A percentile compares a stretch with the other conserved stretches of the same genome.
These are phyloP conservation scores for Hansenula sp. DNA, from an alignment of 1,139 yeast species.

Conservation along the genomic window DNA sequence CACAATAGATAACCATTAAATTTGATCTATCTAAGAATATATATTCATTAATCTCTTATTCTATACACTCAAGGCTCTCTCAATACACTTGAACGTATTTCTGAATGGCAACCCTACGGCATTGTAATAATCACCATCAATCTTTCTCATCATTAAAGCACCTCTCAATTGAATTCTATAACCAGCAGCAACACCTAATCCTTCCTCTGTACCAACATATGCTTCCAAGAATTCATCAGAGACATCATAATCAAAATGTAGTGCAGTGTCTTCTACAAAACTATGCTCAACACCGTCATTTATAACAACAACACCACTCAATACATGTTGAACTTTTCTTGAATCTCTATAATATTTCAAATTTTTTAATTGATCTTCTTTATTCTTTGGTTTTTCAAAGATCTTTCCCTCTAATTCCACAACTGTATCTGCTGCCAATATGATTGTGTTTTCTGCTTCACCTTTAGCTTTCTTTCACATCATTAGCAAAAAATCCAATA, in stretches of 20 bases:
- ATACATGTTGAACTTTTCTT: slow-evolving; percentile 44
- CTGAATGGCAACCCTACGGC: slow-evolving; percentile 87
- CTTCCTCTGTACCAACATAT: slow-evolving; percentile 73
- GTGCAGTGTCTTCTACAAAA: slow-evolving; percentile 43
- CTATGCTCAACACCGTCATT: slow-evolving; percentile 33
- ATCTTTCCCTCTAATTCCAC: slow-evolving; percentile 58
- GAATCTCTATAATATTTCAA: slow-evolving; percentile 42
- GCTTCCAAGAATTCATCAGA: slow-evolving; percentile 49
- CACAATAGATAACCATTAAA: not conserved
- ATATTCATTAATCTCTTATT: too few species aligned
- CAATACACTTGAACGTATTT: slow-evolving; percentile 36
- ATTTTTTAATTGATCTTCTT: slow-evolving; percentile 45
- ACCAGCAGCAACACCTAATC: slow-evolving; percentile 85
- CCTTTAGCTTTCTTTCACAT: slow-evolving; percentile 2
- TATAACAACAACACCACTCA: slow-evolving; percentile 62
- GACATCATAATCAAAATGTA: slow-evolving; percentile 42
- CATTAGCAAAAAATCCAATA: slow-evolving; percentile 4
- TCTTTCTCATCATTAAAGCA: slow-evolving; percentile 53
- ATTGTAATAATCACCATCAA: slow-evolving; percentile 80
- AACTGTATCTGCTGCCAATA: slow-evolving; percentile 82
- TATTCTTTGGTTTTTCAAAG: slow-evolving; percentile 70
- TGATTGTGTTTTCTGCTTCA: slow-evolving; percentile 26
- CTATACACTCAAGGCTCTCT: slow-evolving; percentile 5
- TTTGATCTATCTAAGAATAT: not conserved
- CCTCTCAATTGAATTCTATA: slow-evolving; percentile 78